Evolutionary conservation across 176 grass and related monocot species (phyloP).

Genomic region (Oryza australiensis): DNA sequence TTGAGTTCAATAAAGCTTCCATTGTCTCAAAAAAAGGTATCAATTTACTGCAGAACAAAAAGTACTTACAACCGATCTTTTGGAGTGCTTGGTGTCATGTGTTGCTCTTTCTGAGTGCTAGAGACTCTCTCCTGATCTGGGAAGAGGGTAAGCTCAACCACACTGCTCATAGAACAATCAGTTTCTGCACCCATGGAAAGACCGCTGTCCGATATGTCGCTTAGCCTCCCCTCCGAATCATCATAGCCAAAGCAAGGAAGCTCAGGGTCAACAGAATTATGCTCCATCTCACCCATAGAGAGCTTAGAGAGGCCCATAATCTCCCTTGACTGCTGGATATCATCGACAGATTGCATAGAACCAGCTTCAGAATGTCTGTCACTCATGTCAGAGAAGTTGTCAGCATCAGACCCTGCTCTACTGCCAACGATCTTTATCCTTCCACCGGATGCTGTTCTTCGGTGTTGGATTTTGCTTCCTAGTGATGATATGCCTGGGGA

Average conservation of each 20-base stretch:
- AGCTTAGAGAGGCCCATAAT: slow-evolving; percentile 41
- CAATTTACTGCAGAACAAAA: neutral
- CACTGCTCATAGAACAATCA: slow-evolving; percentile 67
- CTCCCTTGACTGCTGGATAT: slow-evolving; percentile 40
- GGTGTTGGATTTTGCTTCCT: slow-evolving; percentile 43
- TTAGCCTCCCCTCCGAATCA: slow-evolving; percentile 73
- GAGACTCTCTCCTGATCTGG: slow-evolving; percentile 49
- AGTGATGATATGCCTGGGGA: slow-evolving; percentile 64
- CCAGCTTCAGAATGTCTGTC: slow-evolving; percentile 75
- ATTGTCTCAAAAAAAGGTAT: too few species aligned
- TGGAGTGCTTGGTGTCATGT: slow-evolving; percentile 23
- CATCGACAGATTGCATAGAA: slow-evolving; percentile 61
- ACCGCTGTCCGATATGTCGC: slow-evolving; percentile 81
- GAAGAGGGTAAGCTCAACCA: slow-evolving; percentile 50
- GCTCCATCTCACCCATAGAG: neutral
- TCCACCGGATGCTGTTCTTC: slow-evolving; percentile 41
- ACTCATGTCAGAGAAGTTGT: slow-evolving; percentile 64
- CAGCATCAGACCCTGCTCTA: slow-evolving; percentile 46
- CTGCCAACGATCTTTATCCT: slow-evolving; percentile 37
- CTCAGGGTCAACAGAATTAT: slow-evolving; percentile 48
- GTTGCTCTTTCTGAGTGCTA: slow-evolving; percentile 40
- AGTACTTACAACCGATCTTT: slow-evolving; percentile 59
- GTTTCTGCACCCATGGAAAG: slow-evolving; percentile 84
- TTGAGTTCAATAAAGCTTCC: too few species aligned
- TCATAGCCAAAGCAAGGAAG: slow-evolving; percentile 58